phyloP scores from a whole-genome alignment of 371 early-diverging fungal species.

The Massospora cicadina region DNA sequence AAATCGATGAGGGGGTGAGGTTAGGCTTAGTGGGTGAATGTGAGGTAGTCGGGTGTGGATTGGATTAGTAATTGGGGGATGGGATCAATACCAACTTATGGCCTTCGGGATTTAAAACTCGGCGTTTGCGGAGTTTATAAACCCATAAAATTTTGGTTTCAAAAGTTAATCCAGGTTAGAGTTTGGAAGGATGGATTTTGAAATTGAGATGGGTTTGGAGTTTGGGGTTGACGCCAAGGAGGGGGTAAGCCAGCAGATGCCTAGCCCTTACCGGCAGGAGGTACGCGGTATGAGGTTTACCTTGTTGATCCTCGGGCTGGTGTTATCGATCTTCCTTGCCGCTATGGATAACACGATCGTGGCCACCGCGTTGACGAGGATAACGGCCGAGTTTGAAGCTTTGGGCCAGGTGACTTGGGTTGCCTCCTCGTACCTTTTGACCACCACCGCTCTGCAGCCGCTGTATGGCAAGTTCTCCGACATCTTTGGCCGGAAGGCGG shows the following conservation, averaged over 20 bases:
- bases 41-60: too few species aligned
- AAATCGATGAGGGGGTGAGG: too few species aligned
- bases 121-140: too few species aligned
- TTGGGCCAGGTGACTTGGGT: constrained; percentile 49
- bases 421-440: constrained; percentile 52
- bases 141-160: too few species aligned
- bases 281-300: background rate
- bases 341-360: constrained; percentile 58
- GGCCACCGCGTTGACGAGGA: constrained; percentile 55
- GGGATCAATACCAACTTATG: too few species aligned
- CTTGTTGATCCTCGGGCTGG: constrained; percentile 14
- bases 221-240: too few species aligned
- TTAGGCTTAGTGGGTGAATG: too few species aligned
- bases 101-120: too few species aligned
- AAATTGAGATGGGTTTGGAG: background rate
- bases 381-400: constrained; percentile 52
- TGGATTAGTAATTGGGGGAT: too few species aligned
- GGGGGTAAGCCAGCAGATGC: background rate
- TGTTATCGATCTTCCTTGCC: constrained; percentile 32
- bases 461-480: constrained; percentile 37
- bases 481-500: constrained; percentile 44
- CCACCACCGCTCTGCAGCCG: constrained; percentile 56
- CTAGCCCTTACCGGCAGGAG: background rate
- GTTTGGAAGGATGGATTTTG: background rate
- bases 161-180: too few species aligned